Evolutionary conservation across 768 basidiomycete species (phyloP), one percentile per base, ranked within the genome.

Genomic region (Tremella yokohamensis): DNA sequence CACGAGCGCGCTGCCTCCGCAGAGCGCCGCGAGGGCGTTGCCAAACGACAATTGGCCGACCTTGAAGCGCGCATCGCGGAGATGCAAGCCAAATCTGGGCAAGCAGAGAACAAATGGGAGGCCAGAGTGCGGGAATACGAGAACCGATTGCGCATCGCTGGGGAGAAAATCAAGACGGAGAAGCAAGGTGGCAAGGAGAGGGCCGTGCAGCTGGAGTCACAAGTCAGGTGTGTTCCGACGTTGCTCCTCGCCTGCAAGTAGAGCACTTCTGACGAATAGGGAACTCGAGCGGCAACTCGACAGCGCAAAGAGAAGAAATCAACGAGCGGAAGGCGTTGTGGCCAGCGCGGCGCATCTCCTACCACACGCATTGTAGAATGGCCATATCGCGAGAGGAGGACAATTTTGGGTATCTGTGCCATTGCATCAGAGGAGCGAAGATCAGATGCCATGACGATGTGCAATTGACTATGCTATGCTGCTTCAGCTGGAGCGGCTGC

Each of bases 81-180:
- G 40, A 82, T 88, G 77, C 87, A 86, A 63, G 81, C 85, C 78
- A 87, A 85, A 80, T 87, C 82, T 38, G 79, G 81, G 0, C 80
- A 79, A 0, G 87, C 88, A 0, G 92, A 96, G 65, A 79, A 79
- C 52, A 94, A 93, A 76, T 98, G 93, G 91, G 92, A 93, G 69
- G 89, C 87, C 0, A 81, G 93, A n/a, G 89, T 98, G 45, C 87
- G 86, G 76, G 93, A 98, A 77, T 92, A 93, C 68, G 90, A 96
- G 78, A 73, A 83, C 13, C 79, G 88, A 16, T 71, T 92, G 61
- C 86, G 85, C 74, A 84, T 85, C 0, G 89, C 89, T 0, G 90
- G 91, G 69, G 93, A 98, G 80, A 86, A 85, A 72, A 85, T 90
- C 63, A 97, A 97, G 81, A 82, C 90, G 54, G 92, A 94, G 79